Evolutionary conservation across 2,329 filamentous ascomycete species (phyloP).

Genomic region (Epichloe baconii): DNA sequence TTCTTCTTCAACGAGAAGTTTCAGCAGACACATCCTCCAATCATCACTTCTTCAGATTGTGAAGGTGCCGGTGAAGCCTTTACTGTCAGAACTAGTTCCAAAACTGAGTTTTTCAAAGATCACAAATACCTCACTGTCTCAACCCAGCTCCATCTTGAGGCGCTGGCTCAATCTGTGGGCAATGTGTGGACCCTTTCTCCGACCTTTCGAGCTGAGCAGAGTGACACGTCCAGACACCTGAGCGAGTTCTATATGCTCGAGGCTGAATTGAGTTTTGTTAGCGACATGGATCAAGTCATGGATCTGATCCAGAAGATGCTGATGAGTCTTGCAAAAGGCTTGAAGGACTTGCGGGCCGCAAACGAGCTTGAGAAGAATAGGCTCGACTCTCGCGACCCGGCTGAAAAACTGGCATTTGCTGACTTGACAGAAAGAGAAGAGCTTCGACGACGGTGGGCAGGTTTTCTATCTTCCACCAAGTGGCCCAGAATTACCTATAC

Average conservation of each 20-base stretch:
- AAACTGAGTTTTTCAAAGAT: slow-evolving; percentile 57
- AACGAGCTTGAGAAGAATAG: slow-evolving; percentile 29
- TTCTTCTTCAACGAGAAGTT: slow-evolving; percentile 64
- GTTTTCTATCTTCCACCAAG: slow-evolving; percentile 35
- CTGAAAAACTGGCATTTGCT: slow-evolving; percentile 29
- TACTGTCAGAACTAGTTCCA: slow-evolving; percentile 40
- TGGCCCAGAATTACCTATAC: slow-evolving; percentile 83
- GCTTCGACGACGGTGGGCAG: slow-evolving; percentile 59
- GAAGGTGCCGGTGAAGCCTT: slow-evolving; percentile 96
- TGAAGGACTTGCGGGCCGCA: slow-evolving; percentile 29
- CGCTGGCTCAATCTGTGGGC: slow-evolving; percentile 73
- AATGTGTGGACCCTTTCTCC: slow-evolving; percentile 91
- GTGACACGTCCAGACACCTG: slow-evolving; percentile 83
- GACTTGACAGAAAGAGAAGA: slow-evolving; percentile 28
- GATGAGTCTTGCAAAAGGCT: slow-evolving; percentile 31
- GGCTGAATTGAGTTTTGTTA: slow-evolving; percentile 71
- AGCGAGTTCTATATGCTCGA: slow-evolving; percentile 99
- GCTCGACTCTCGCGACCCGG: slow-evolving; percentile 22
- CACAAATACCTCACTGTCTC: slow-evolving; percentile 96
- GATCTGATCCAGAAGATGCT: slow-evolving; percentile 70
- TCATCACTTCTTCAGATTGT: slow-evolving; percentile 94
- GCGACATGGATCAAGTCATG: slow-evolving; percentile 60
- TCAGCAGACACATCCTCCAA: slow-evolving; percentile 77
- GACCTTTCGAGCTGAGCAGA: slow-evolving; percentile 85
- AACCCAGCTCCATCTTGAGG: slow-evolving; percentile 86